Base-by-base conservation (phyloP, 225 moss, liverwort and hornwort species). In the Physcomitrellopsis africana region DNA sequence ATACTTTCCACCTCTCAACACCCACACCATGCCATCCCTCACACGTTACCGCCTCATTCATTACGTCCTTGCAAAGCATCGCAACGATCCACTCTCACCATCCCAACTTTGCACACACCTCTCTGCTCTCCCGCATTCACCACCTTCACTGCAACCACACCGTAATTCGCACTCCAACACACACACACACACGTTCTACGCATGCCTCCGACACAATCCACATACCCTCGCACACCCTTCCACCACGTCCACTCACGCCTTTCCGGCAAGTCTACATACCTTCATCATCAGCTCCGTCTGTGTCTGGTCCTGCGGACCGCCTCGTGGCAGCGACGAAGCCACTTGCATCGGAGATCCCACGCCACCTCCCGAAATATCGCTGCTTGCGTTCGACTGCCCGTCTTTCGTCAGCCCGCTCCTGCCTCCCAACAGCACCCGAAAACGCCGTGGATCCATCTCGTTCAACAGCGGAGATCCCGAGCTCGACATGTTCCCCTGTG, bases 321-420 rank as follows among this genome's bases (percentile, higher is more conserved):
- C 90, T 62, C 95, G 90, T 18, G 99, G 86, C 49, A 92, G 62
- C 13, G 99, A 93, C 74, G 99, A 99, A 67, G 89, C 95, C 53
- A 93, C 90, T 76, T 95, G 99, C 93, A 99, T 92, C 10, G 99
- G 95, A 70, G 99, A 99, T 59, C 93, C 99, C 59, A 93, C 92
- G 49, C 92, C 95, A 55, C 92, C 93, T 81, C 86, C 92, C 19
- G 95, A 95, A 49, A 90, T 77, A 51, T 99, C 99, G 69, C 92
- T 84, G 43, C 90, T 86, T 12, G 90, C 72, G 68, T 89, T 95
- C 14, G 88, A 86, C 65, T 93, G 99, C 45, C 90, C 95, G 71
- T 99, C 99, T 75, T 95, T 99, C n/a, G 86, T 90, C 62, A 88
- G 69, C 32, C 87, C 91, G 55, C 91, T 88, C 59, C 87, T 85